Conservation (phyloP, 352 stramenopile species). For the Globisporangium paroecandrum region DNA sequence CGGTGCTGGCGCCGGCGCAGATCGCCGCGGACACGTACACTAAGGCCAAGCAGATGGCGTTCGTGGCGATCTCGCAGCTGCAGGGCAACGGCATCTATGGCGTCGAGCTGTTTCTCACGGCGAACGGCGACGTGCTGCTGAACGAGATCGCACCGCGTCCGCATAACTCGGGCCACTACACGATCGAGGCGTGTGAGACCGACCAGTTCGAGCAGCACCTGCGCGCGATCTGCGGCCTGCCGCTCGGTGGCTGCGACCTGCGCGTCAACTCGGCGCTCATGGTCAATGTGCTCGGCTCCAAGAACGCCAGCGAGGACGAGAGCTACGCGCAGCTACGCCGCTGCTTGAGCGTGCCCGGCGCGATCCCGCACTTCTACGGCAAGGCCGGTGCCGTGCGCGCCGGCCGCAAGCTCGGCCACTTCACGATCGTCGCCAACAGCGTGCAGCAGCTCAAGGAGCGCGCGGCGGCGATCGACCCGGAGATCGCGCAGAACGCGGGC, state of each 20-base stretch:
- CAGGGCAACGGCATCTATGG: conserved; percentile 92
- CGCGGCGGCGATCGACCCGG: conserved; percentile 53
- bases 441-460: conserved; percentile 77
- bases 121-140: conserved; percentile 84
- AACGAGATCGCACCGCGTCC: conserved; percentile 97
- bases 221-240: conserved; percentile 91
- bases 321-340: conserved; percentile 68
- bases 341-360: conserved; percentile 69
- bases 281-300: conserved; percentile 88
- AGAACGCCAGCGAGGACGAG: conserved; percentile 70
- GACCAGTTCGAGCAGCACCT: conserved; percentile 99
- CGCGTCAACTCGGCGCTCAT: conserved; percentile 88
- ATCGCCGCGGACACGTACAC: conserved; percentile 35
- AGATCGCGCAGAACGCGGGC: conserved; percentile 37
- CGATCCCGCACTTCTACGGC: conserved; percentile 96
- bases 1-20: conserved; percentile 91
- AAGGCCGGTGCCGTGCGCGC: conserved; percentile 84
- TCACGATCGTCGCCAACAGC: conserved; percentile 92
- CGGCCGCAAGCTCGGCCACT: conserved; percentile 96
- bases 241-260: conserved; percentile 92
- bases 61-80: conserved; percentile 70
- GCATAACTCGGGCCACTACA: conserved; percentile 99
- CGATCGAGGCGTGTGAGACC: conserved; percentile 96
- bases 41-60: conserved; percentile 56
- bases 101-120: conserved; percentile 96